Conservation (phyloP, 192 early-diverging fungal genomes). For the Jimgerdemannia flammicorona region DNA sequence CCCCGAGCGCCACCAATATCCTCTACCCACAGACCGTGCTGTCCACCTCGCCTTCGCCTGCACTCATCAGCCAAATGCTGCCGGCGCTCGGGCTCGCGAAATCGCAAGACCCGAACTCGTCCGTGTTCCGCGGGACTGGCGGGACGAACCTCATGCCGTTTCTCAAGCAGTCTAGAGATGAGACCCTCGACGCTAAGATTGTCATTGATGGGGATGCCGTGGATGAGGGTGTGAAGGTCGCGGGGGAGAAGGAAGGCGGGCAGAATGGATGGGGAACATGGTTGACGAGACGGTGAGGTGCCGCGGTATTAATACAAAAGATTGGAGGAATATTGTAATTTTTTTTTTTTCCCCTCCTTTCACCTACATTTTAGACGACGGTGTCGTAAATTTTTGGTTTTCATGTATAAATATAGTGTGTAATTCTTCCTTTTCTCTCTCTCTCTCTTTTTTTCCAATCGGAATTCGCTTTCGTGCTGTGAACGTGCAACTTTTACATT, state of each 20-base stretch:
- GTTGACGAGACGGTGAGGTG: neutral
- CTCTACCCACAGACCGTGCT: conserved; percentile 31
- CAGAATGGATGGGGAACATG: neutral
- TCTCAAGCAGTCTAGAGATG: conserved; percentile 84
- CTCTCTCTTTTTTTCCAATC: too few relatives aligned
- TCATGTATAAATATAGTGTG: too few relatives aligned
- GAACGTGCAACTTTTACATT: too few relatives aligned
- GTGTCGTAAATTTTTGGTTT: too few relatives aligned
- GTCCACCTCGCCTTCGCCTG: conserved; percentile 8
- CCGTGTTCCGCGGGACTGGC: conserved; percentile 71
- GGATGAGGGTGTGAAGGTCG: neutral
- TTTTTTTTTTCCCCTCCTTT: neutral
- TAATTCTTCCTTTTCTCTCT: too few relatives aligned
- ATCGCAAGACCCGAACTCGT: conserved; percentile 46
- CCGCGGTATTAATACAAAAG: too few relatives aligned
- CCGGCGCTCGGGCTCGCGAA: conserved; percentile 53
- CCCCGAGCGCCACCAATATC: conserved; percentile 2
- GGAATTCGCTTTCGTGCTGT: too few relatives aligned
- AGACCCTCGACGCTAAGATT: conserved; percentile 61
- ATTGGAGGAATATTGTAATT: conserved; percentile 1
- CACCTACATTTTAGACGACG: too few relatives aligned
- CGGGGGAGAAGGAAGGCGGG: neutral
- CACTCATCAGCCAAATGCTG: conserved; percentile 17
- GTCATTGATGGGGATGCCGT: neutral
- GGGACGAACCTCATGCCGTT: conserved; percentile 92